Conservation (phyloP, 768 basidiomycete species). For the Boletus insuetus region DNA sequence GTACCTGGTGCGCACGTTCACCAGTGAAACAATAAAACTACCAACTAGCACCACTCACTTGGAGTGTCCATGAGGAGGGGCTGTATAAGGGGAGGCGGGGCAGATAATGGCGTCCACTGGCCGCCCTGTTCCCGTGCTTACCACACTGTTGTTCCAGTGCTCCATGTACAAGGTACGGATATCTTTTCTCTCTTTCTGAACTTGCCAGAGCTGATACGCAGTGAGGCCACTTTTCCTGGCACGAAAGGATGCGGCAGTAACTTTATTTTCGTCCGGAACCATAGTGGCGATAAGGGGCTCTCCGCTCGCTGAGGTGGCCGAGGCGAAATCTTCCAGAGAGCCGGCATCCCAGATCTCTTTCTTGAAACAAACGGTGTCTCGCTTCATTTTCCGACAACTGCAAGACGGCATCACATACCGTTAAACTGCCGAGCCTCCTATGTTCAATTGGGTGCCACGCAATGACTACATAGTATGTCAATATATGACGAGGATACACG, state of each 20-base stretch:
- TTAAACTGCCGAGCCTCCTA: slow-evolving; percentile 38
- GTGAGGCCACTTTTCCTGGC: slow-evolving; percentile 33
- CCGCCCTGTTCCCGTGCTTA: slow-evolving; percentile 59
- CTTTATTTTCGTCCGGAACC: slow-evolving; percentile 31
- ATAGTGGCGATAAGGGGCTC: slow-evolving; percentile 58
- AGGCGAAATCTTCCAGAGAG: slow-evolving; percentile 44
- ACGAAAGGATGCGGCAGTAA: slow-evolving; percentile 21
- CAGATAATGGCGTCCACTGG: slow-evolving; percentile 75
- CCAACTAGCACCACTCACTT: slow-evolving; percentile 34
- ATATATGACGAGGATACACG: background rate
- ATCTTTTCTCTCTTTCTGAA: slow-evolving; percentile 47
- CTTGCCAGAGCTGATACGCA: slow-evolving; percentile 66
- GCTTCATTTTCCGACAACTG: background rate
- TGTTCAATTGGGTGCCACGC: slow-evolving; percentile 65
- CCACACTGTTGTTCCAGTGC: slow-evolving; percentile 55
- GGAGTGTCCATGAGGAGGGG: slow-evolving; percentile 61
- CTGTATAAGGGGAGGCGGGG: slow-evolving; percentile 57
- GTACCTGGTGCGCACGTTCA: slow-evolving; percentile 31
- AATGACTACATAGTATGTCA: slow-evolving; percentile 45
- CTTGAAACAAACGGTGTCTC: slow-evolving; percentile 21
- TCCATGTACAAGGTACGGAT: slow-evolving; percentile 58
- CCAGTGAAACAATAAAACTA: background rate
- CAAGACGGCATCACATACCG: slow-evolving; percentile 37
- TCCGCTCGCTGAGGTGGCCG: slow-evolving; percentile 38
- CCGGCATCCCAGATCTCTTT: slow-evolving; percentile 45